phyloP scores from a whole-genome alignment of 2,329 filamentous ascomycete genomes.

The Nemania bipapillata region DNA sequence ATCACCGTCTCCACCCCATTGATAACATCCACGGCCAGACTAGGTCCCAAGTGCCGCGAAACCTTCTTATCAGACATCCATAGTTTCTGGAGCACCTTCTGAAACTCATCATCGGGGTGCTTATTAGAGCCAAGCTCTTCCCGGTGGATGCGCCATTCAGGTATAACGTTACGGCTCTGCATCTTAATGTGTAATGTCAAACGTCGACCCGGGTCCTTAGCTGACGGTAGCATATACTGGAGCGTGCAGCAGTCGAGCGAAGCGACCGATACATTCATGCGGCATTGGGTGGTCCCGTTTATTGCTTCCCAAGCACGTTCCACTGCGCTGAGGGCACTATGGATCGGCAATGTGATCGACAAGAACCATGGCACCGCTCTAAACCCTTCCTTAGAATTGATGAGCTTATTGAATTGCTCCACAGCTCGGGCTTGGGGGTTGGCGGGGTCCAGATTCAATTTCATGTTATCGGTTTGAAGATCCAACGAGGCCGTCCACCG shows the following conservation, averaged over 20 bases:
- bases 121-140: conserved; percentile 42
- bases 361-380: conserved; percentile 66
- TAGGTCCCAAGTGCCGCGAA: conserved; percentile 52
- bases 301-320: conserved; percentile 64
- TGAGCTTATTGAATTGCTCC: conserved; percentile 67
- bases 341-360: conserved; percentile 71
- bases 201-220: conserved; percentile 49
- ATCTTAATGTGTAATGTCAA: conserved; percentile 66
- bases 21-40: conserved; percentile 56
- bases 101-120: conserved; percentile 49
- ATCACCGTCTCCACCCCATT: conserved; percentile 61
- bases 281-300: conserved; percentile 57
- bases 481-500: conserved; percentile 68
- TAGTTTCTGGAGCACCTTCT: conserved; percentile 45
- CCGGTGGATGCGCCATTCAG: conserved; percentile 64
- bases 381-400: conserved; percentile 58
- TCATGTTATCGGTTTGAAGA: conserved; percentile 65
- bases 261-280: conserved; percentile 63
- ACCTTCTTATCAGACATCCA: conserved; percentile 45
- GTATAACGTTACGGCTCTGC: conserved; percentile 59
- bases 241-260: conserved; percentile 68
- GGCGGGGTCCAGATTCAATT: conserved; percentile 67
- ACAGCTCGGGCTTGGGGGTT: conserved; percentile 75
- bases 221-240: conserved; percentile 59
- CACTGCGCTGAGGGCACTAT: conserved; percentile 69